Conservation (phyloP, 306 rosid genomes). For the Neltuma alba region DNA sequence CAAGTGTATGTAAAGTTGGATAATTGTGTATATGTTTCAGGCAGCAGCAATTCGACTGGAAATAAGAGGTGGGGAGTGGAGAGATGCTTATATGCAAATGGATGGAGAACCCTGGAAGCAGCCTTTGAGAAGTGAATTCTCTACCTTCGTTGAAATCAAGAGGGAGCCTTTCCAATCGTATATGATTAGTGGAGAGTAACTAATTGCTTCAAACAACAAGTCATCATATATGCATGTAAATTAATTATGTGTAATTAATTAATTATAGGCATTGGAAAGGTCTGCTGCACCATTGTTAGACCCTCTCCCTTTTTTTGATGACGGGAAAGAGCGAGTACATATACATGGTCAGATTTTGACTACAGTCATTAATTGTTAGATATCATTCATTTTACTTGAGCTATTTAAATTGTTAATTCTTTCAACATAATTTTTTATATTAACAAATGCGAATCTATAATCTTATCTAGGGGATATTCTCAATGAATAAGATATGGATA, state of each 20-base stretch:
- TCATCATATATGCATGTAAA: background rate
- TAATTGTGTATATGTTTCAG: slow-evolving; percentile 45
- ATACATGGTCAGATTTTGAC: no score
- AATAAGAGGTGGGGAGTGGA: slow-evolving; percentile 94
- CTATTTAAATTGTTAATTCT: no score
- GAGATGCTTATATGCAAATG: slow-evolving; percentile 80
- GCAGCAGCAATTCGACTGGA: slow-evolving; percentile 92
- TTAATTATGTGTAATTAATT: background rate
- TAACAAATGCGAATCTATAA: no score
- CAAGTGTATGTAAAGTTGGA: slow-evolving; percentile 22
- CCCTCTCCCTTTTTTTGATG: background rate
- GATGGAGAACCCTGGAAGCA: slow-evolving; percentile 99
- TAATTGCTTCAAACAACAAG: background rate
- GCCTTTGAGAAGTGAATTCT: slow-evolving; percentile 64
- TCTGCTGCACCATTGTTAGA: slow-evolving; percentile 21
- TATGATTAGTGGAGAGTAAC: slow-evolving; percentile 68
- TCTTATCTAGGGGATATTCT: no score
- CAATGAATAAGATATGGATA: no score
- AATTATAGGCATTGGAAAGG: slow-evolving; percentile 10
- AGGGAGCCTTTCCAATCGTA: slow-evolving; percentile 81
- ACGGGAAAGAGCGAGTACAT: background rate
- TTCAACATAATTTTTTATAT: no score
- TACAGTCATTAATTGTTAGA: no score
- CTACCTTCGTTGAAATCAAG: slow-evolving; percentile 87
- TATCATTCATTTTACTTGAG: no score